phyloP scores from a whole-genome alignment of 768 basidiomycete species.

The Mycena kentingensis region DNA sequence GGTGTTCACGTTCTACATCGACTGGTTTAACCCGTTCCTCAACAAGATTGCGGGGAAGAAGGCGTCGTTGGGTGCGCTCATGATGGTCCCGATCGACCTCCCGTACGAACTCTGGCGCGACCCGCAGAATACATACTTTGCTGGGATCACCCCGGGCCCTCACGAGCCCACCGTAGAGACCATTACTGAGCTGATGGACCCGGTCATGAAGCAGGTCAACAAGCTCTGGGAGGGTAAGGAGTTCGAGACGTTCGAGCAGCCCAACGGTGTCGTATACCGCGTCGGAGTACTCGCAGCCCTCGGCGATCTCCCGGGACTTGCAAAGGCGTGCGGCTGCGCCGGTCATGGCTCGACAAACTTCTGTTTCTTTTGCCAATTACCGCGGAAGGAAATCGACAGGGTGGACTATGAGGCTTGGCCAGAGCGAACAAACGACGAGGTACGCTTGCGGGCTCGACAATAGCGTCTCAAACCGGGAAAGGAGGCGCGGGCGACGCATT shows the following conservation, averaged over 20 bases:
- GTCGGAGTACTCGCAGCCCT: slow-evolving; percentile 19
- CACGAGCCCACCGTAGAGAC: slow-evolving; percentile 6
- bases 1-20: too few relatives aligned
- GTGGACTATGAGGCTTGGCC: slow-evolving; percentile 18
- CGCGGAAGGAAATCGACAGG: slow-evolving; percentile 8
- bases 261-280: slow-evolving; percentile 17
- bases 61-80: slow-evolving; percentile 12
- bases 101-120: slow-evolving; percentile 22
- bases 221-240: slow-evolving; percentile 7
- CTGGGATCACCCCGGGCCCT: slow-evolving; percentile 20
- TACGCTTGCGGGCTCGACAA: slow-evolving; percentile 3
- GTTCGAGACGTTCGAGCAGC: slow-evolving; percentile 12
- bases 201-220: too few relatives aligned
- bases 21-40: slow-evolving; percentile 25
- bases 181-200: slow-evolving; percentile 1
- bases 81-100: slow-evolving; percentile 28
- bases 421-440: slow-evolving; percentile 3
- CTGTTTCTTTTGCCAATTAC: slow-evolving; percentile 24
- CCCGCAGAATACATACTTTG: slow-evolving; percentile 23
- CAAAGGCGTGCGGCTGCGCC: slow-evolving; percentile 20
- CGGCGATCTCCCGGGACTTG: slow-evolving; percentile 17
- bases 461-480: slow-evolving; percentile 20
- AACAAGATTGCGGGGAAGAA: slow-evolving; percentile 22
- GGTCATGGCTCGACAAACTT: slow-evolving; percentile 6
- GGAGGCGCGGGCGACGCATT: slow-evolving; percentile 1